Evolutionary conservation across 108 stramenopile species (phyloP).

Genomic region (Poteriospumella lacustris): DNA sequence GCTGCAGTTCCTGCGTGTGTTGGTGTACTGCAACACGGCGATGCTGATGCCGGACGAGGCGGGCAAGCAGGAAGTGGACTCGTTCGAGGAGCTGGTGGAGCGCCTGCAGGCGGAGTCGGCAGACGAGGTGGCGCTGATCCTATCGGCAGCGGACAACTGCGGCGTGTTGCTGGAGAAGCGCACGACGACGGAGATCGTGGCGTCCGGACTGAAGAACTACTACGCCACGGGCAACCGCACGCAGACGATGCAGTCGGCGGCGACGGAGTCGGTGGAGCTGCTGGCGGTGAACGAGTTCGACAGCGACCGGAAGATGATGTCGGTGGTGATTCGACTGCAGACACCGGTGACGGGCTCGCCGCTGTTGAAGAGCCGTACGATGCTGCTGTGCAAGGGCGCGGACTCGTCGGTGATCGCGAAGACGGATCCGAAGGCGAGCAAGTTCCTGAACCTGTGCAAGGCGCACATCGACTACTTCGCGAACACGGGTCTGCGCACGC

Average conservation of each 20-base stretch:
- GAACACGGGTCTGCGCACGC: constrained; percentile 80
- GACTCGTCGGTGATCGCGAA: constrained; percentile 77
- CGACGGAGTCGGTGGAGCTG: constrained; percentile 66
- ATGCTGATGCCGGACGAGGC: neutral
- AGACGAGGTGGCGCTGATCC: constrained; percentile 56
- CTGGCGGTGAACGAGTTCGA: constrained; percentile 89
- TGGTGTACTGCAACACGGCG: neutral
- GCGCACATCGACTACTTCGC: constrained; percentile 61
- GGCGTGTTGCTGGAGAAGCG: neutral
- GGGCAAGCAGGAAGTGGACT: neutral
- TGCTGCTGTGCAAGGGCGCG: constrained; percentile 88
- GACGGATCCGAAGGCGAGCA: too few relatives aligned
- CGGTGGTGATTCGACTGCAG: constrained; percentile 65
- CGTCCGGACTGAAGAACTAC: neutral
- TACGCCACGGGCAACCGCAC: neutral
- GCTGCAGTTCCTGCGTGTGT: neutral
- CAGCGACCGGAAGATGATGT: constrained; percentile 87
- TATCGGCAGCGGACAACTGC: neutral
- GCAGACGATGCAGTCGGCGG: neutral
- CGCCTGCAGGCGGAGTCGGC: constrained; percentile 50
- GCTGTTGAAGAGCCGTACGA: constrained; percentile 43
- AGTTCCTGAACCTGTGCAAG: neutral
- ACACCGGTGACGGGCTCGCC: constrained; percentile 47
- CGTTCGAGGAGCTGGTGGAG: neutral
- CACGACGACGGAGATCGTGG: constrained; percentile 22